Percentiles rank a stretch among this genome's conserved stretches.
Evolutionary conservation across 139 green algal species (phyloP).

Genomic region (Coelastrella sp.): DNA sequence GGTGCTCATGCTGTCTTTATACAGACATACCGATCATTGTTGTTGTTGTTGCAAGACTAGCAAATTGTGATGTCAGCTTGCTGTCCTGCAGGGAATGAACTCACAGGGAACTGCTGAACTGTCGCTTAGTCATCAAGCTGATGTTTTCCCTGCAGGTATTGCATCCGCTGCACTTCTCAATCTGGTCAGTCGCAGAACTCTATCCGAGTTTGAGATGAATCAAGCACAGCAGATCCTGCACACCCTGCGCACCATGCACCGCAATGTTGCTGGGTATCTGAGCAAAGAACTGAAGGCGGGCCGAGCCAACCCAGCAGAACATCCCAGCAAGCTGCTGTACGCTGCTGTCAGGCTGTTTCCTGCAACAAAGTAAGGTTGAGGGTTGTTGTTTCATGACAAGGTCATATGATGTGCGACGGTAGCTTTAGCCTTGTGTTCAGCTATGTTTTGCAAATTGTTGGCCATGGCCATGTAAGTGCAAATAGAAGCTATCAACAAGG

Average conservation of each 20-base stretch:
- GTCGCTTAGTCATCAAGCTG: background rate
- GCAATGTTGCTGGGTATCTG: background rate
- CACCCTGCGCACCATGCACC: background rate
- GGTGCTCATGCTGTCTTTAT: too few species aligned
- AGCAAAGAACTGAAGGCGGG: background rate
- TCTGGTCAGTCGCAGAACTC: background rate
- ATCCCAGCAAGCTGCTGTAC: slow-evolving; percentile 29
- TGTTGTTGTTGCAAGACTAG: too few species aligned
- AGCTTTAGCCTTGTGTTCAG: background rate
- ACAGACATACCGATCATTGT: too few species aligned
- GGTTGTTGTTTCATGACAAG: background rate
- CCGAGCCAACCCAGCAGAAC: slow-evolving; percentile 13
- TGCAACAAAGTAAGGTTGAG: background rate
- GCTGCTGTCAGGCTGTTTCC: background rate
- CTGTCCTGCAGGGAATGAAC: too few species aligned
- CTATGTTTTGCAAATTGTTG: too few species aligned
- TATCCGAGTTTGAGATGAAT: background rate
- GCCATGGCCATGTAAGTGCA: too few species aligned
- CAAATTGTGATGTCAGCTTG: too few species aligned
- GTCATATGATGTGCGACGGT: background rate
- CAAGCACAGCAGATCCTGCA: slow-evolving; percentile 20
- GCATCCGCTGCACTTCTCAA: background rate
- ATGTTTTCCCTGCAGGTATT: background rate
- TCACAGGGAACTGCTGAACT: background rate
- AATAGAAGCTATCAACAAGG: too few species aligned